Base-by-base conservation (phyloP, 2,329 filamentous ascomycete genomes). In the Aspergillus latus region DNA sequence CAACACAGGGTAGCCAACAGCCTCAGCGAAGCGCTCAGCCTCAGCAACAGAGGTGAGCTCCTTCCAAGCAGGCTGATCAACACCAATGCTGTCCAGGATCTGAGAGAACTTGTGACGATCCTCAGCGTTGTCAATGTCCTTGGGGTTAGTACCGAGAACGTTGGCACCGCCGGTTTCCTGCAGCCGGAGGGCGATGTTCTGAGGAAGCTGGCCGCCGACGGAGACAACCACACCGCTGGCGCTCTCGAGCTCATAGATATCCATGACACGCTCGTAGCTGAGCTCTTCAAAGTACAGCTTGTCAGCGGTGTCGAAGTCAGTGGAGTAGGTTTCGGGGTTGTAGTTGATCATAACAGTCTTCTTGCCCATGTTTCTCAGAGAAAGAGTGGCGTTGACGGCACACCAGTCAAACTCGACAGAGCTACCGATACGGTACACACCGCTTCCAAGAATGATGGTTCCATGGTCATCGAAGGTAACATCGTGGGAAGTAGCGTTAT, bases 381-480 rank as follows among this genome's bases (percentile, higher is more conserved):
- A 89, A 60, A 90, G 83, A 9, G 92, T 92, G 62, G 92, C 89
- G 69, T 92, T 94, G 59, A 97, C 92, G 62, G 92, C 92, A 73
- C 93, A 97, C 93, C 93, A 97, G 77, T 99, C 93, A 72, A 99
- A 99, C 76, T 99, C 94, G 51, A 99, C 94, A 5, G 92, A 97
- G 78, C 88, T 93, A 69, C 94, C 94, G 72, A 97, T 99, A 72
- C 94, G 87, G 83, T 99, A 99, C 21, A 97, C 94, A 76, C 94
- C 94, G 71, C 88, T 93, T 59, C 94, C 94, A 11, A 99, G 85
- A 56, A 97, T 88, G 54, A 99, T 78, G 45, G 87, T 89, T 61
- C 93, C 92, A 65, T 96, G 89, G 72, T 97, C 93, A 64, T 97
- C 88, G 64, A 99, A 97, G 10, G 85, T 88, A 48, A 97, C 89